These are phyloP conservation scores for Saccharum hybrid DNA, from an alignment of 202 grass and related monocot species.

Conservation along the genomic window DNA sequence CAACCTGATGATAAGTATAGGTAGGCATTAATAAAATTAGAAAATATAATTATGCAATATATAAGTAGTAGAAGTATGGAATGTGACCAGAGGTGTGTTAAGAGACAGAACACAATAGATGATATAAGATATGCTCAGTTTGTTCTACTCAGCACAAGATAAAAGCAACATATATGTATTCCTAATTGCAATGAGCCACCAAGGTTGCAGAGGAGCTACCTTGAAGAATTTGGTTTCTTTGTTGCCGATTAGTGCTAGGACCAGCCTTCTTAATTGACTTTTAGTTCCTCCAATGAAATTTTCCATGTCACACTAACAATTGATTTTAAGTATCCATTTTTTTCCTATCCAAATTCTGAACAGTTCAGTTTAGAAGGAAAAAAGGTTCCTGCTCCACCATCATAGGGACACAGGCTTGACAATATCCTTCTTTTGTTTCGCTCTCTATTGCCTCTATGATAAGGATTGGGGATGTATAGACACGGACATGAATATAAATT, in stretches of 20 bases:
- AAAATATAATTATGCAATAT: slow-evolving; percentile 27
- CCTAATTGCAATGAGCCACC: neutral
- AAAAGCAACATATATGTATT: slow-evolving; percentile 18
- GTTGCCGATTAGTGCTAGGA: neutral
- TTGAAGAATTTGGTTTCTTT: neutral
- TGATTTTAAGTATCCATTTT: too few relatives aligned
- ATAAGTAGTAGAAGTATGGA: slow-evolving; percentile 13
- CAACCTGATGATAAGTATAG: slow-evolving; percentile 61
- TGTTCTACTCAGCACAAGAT: slow-evolving; percentile 12
- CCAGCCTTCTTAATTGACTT: slow-evolving; percentile 1
- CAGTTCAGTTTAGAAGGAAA: slow-evolving; percentile 6
- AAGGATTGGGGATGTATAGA: neutral
- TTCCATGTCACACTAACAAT: neutral
- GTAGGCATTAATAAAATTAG: slow-evolving; percentile 23
- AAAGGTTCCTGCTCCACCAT: neutral
- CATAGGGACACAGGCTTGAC: neutral
- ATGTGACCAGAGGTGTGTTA: neutral
- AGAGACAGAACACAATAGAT: neutral
- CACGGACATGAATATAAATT: neutral
- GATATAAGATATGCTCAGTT: slow-evolving; percentile 24
- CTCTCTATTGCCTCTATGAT: neutral
- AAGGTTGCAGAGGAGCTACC: neutral
- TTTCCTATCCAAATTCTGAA: too few relatives aligned
- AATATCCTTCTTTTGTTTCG: neutral
- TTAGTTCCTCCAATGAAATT: slow-evolving; percentile 1